Evolutionary conservation across 2,329 filamentous ascomycete species (phyloP).

Genomic region (Aureobasidium sp.): DNA sequence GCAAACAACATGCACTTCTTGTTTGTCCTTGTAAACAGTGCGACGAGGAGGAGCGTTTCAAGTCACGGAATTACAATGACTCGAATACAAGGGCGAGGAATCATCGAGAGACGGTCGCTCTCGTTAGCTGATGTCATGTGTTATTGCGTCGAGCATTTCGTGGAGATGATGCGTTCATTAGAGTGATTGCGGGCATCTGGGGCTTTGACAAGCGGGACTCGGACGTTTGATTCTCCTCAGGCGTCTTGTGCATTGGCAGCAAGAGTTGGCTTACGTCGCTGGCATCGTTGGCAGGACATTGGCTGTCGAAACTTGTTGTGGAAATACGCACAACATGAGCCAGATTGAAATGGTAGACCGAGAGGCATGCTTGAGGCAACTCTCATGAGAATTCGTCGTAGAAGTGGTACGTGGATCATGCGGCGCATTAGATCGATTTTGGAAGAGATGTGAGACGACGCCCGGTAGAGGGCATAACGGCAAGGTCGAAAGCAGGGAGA

Average conservation of each 20-base stretch:
- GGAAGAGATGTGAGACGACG: neutral
- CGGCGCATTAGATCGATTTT: neutral
- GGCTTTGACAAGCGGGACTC: neutral
- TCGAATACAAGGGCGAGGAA: neutral
- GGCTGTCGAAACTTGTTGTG: neutral
- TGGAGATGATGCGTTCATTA: neutral
- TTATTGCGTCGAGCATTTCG: neutral
- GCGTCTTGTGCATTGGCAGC: neutral
- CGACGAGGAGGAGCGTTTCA: neutral
- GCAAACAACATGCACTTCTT: neutral
- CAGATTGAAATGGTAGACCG: neutral
- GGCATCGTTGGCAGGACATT: neutral
- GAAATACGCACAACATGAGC: neutral
- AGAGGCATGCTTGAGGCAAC: neutral
- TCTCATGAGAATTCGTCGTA: neutral
- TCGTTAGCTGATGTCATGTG: neutral
- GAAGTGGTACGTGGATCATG: neutral
- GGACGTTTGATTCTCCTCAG: neutral
- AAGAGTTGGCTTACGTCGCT: too few relatives aligned
- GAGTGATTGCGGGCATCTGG: neutral
- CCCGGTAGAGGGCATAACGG: neutral
- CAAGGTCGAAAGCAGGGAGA: neutral
- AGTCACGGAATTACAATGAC: neutral
- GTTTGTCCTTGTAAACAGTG: neutral
- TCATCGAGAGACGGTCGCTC: too few relatives aligned